Evolutionary conservation across 2,329 filamentous ascomycete genomes (phyloP), one percentile per base, ranked within the genome.

Genomic region (Fusarium vanettenii): DNA sequence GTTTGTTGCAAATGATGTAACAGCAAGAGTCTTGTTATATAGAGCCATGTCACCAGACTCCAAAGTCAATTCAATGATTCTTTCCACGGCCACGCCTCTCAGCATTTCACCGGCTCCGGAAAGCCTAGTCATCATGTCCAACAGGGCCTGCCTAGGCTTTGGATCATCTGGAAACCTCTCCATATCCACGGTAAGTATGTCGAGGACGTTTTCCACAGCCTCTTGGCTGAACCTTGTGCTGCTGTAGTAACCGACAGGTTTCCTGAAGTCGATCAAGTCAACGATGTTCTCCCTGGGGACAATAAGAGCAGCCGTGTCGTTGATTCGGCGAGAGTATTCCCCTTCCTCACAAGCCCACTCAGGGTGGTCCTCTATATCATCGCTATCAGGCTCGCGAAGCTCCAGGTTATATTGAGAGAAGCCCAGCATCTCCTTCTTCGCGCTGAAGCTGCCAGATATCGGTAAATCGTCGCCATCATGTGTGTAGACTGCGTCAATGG

Each of bases 341-440:
- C 61, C 31, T 22, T 66, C 60, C 43, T 67, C 62, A n/a, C 22
- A 59, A 10, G 52, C 59, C 39, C 22, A 45, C 48, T 64, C 31
- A 50, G 35, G 11, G 29, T 57, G 27, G 16, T 62, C 56, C 4
- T 67, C 64, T 14, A 64, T 64, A 5, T 62, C 61, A 27, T 69
- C 62, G 20, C 52, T 66, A 41, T 68, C 64, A 10, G 57, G 16
- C 3, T 60, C 61, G 4, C 60, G 33, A 18, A 48, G 13, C 22
- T 27, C 48, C 16, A 66, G 11, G 13, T 22, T 31, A 4, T 52
- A 29, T 3, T 55, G 31, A 16, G 67, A 33, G 18, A 67, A 59
- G 14, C 70, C 71, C 31, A 74, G 20, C 10, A 74, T 20, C 27
- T 74, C 67, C 5, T 43, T 57, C 25, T 71, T 31, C 5, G 64